phyloP scores from a whole-genome alignment of 139 green algal species.

The Nannochloris sp. region DNA sequence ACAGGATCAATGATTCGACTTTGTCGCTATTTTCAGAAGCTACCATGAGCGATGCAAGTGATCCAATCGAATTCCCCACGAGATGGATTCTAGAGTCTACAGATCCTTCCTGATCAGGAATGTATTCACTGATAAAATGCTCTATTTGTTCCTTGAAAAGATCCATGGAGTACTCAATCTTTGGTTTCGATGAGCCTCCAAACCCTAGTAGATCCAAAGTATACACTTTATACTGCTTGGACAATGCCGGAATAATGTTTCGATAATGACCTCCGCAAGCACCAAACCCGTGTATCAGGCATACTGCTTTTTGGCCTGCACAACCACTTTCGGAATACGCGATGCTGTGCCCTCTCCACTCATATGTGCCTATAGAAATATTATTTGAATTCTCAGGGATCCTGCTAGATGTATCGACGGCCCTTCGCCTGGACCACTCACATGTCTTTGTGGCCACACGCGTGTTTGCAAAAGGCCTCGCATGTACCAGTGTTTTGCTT shows the following conservation, averaged over 20 bases:
- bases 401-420: too few species aligned
- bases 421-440: too few species aligned
- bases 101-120: background rate
- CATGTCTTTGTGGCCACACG: too few species aligned
- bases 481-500: too few species aligned
- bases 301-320: constrained; percentile 8
- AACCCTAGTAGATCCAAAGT: constrained; percentile 24
- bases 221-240: constrained; percentile 19
- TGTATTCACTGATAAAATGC: constrained; percentile 21
- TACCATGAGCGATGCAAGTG: constrained; percentile 18
- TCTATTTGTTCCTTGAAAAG: constrained; percentile 18
- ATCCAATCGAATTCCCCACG: constrained; percentile 11
- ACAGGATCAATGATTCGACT: constrained; percentile 47
- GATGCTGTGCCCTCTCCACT: constrained; percentile 11
- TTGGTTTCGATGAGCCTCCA: constrained; percentile 18
- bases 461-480: too few species aligned
- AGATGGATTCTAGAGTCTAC: background rate
- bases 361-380: constrained; percentile 1
- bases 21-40: constrained; percentile 1
- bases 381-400: background rate
- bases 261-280: constrained; percentile 14
- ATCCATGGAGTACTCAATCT: constrained; percentile 25
- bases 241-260: constrained; percentile 9
- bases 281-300: constrained; percentile 28
- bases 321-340: constrained; percentile 2